Evolutionary conservation across 257 asterid species (phyloP).

Genomic region (Solanum verrucosum): DNA sequence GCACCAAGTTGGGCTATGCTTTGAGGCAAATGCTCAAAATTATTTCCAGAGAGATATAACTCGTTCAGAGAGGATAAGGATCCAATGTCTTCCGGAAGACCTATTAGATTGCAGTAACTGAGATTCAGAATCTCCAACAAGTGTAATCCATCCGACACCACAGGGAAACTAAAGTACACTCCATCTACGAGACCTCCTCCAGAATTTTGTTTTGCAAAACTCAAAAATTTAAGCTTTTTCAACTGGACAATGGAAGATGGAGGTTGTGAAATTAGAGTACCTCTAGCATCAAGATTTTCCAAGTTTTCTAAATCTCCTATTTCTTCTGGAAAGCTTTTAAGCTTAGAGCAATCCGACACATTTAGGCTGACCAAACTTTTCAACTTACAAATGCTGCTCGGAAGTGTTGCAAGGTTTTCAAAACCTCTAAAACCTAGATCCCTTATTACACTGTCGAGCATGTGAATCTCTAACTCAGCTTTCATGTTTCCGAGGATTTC

Average conservation of each 20-base stretch:
- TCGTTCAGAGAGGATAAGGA: not conserved
- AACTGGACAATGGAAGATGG: not conserved
- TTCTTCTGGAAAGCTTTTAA: not conserved
- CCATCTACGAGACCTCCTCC: not conserved
- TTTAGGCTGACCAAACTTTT: not conserved
- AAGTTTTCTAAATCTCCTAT: not conserved
- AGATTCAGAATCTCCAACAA: not conserved
- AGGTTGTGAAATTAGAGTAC: not conserved
- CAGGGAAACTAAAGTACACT: not conserved
- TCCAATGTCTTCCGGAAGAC: not conserved
- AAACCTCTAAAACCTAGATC: too few relatives aligned
- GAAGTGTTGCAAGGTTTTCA: not conserved
- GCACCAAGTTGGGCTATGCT: not conserved
- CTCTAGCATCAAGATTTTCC: not conserved
- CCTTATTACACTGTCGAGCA: too few relatives aligned
- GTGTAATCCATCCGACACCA: too few relatives aligned
- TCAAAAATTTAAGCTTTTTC: not conserved
- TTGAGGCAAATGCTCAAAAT: not conserved
- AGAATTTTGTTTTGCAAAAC: not conserved
- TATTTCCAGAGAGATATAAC: not conserved
- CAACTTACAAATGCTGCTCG: not conserved
- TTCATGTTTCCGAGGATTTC: too few relatives aligned
- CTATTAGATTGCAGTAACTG: not conserved
- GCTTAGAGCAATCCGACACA: not conserved
- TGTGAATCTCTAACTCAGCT: too few relatives aligned